A percentile compares a stretch with the other conserved stretches of the same genome.
Evolutionary conservation across 345 rosid species (phyloP).

Genomic region (Sisymbrium irio): DNA sequence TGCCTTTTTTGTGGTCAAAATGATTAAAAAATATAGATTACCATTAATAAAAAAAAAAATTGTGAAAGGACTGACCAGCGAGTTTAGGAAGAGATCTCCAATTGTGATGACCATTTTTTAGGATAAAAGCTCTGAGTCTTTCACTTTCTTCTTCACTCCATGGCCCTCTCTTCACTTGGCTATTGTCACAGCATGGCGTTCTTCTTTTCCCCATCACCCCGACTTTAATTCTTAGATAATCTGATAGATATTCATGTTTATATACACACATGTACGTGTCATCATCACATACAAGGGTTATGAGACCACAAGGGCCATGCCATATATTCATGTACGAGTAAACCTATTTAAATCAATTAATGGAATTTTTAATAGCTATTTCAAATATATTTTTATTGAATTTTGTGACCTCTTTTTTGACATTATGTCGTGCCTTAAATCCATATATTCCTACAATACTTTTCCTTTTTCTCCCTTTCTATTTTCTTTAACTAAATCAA

Average conservation of each 20-base stretch:
- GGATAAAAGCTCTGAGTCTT: conserved; percentile 20
- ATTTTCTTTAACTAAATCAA: background rate
- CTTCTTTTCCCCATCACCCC: conserved; percentile 21
- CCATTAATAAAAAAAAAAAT: too few relatives aligned
- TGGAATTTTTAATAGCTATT: background rate
- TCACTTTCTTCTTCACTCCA: conserved; percentile 35
- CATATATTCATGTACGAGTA: conserved; percentile 3
- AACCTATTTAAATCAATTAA: background rate
- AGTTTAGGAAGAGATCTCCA: conserved; percentile 36
- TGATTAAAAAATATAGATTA: too few relatives aligned
- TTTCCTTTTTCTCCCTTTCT: background rate
- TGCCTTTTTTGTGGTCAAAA: too few relatives aligned
- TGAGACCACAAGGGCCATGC: conserved; percentile 32
- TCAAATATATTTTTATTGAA: background rate
- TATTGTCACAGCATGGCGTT: conserved; percentile 30
- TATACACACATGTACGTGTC: conserved; percentile 17
- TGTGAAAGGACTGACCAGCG: conserved; percentile 15
- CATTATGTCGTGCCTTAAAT: background rate
- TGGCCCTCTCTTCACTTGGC: conserved; percentile 31
- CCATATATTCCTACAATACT: background rate
- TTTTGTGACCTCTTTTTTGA: background rate
- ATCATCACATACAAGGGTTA: background rate
- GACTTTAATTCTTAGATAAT: conserved; percentile 5
- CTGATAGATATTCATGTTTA: background rate
- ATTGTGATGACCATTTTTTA: conserved; percentile 22